Percentiles rank a stretch among this genome's conserved stretches.
These are phyloP conservation scores for Leccinum truebloodii DNA, from an alignment of 768 basidiomycete genomes.

Conservation along the genomic window DNA sequence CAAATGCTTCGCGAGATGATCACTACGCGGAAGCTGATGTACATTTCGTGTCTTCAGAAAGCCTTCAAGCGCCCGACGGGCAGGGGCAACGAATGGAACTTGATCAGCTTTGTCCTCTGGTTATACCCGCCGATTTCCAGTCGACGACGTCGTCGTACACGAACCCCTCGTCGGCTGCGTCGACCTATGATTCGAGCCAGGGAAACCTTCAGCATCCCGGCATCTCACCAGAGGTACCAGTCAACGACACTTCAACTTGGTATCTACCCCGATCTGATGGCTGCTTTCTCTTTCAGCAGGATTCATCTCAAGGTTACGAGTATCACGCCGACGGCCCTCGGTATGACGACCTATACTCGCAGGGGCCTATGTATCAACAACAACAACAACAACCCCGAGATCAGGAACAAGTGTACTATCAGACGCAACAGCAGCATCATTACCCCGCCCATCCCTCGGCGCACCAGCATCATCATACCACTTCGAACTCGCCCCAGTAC, in stretches of 20 bases:
- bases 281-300: constrained; percentile 22
- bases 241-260: constrained; percentile 11
- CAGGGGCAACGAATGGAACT: constrained; percentile 22
- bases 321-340: constrained; percentile 15
- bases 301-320: constrained; percentile 12
- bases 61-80: neutral
- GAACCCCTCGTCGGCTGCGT: neutral
- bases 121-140: constrained; percentile 21
- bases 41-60: constrained; percentile 15
- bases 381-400: constrained; percentile 17
- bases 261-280: constrained; percentile 13
- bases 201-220: neutral
- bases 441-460: constrained; percentile 13
- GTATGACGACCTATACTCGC: constrained; percentile 20
- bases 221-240: neutral
- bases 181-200: constrained; percentile 10
- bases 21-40: constrained; percentile 25
- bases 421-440: constrained; percentile 21
- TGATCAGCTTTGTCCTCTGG: constrained; percentile 25
- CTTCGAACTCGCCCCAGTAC: constrained; percentile 9
- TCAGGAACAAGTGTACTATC: constrained; percentile 24
- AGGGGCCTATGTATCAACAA: constrained; percentile 11
- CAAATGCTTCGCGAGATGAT: constrained; percentile 34
- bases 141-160: constrained; percentile 11
- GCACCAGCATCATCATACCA: constrained; percentile 1